phyloP scores from a whole-genome alignment of 257 asterid genomes.

The Eucommia ulmoides region DNA sequence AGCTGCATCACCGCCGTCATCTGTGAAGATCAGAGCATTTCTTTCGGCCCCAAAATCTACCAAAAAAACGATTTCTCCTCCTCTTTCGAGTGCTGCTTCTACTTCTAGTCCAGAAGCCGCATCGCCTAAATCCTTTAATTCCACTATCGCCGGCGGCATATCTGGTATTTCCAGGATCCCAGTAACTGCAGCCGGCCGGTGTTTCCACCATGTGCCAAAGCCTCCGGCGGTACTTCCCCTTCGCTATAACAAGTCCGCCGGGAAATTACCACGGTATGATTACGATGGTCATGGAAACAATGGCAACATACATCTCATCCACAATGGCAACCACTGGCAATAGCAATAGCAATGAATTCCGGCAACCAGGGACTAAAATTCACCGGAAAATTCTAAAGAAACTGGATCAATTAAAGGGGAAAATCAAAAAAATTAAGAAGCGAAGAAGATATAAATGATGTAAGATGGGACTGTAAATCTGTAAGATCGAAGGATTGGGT shows the following conservation, averaged over 20 bases:
- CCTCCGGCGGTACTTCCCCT: conserved; percentile 34
- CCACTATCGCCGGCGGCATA: conserved; percentile 1
- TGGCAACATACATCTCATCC: conserved; percentile 30
- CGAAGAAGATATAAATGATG: conserved; percentile 16
- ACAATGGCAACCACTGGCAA: conserved; percentile 51
- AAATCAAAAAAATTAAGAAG: background rate
- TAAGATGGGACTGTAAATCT: conserved; percentile 16
- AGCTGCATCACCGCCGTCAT: conserved; percentile 21
- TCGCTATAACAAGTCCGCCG: conserved; percentile 17
- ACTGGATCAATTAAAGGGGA: background rate
- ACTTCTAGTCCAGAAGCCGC: too few species aligned
- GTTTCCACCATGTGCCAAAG: conserved; percentile 22
- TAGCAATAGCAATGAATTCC: conserved; percentile 12
- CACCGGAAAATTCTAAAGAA: background rate
- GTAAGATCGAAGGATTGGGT: conserved; percentile 29
- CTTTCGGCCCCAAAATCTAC: conserved; percentile 35
- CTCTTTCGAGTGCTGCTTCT: conserved; percentile 43
- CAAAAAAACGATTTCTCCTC: conserved; percentile 31
- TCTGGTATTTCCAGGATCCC: background rate
- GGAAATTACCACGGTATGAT: conserved; percentile 27
- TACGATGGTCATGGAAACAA: conserved; percentile 23
- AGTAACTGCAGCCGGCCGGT: conserved; percentile 10
- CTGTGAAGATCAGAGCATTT: conserved; percentile 56
- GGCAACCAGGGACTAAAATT: background rate
- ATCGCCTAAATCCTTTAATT: conserved; percentile 35